Evolutionary conservation across 495 filamentous ascomycete genomes (phyloP).

Genomic region (Xylaria sp.): DNA sequence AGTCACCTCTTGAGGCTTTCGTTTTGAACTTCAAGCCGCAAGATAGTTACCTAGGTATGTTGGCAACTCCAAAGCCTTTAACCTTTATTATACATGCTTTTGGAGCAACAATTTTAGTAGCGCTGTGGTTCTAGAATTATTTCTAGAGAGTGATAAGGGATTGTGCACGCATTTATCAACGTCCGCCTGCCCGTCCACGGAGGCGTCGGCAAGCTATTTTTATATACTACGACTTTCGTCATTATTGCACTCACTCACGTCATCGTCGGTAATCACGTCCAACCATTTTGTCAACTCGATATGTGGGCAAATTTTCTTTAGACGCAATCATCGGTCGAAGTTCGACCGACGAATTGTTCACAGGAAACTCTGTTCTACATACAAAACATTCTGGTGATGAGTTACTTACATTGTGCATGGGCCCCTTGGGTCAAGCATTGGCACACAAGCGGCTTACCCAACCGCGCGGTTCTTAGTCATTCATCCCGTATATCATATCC

Average conservation of each 20-base stretch:
- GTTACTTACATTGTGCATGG: not conserved
- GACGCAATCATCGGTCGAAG: not conserved
- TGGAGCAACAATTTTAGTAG: not conserved
- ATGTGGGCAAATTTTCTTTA: not conserved
- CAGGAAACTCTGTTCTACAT: not conserved
- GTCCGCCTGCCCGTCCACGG: not conserved
- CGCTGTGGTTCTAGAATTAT: not conserved
- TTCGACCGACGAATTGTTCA: too few species aligned
- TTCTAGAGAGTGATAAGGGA: not conserved
- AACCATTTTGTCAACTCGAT: not conserved
- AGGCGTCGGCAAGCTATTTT: not conserved
- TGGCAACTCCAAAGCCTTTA: not conserved
- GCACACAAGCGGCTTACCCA: not conserved
- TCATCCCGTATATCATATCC: not conserved
- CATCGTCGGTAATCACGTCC: not conserved
- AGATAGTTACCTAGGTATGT: too few species aligned
- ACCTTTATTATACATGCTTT: not conserved
- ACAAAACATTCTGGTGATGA: too few species aligned
- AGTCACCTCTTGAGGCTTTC: not conserved
- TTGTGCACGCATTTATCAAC: not conserved
- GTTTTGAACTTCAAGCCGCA: too few species aligned
- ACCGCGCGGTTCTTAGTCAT: slow-evolving; percentile 11
- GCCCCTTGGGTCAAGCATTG: not conserved
- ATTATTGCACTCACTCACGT: not conserved
- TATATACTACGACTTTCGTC: not conserved